Conservation (phyloP, 176 grass and related monocot species). For the Musa acuminata region DNA sequence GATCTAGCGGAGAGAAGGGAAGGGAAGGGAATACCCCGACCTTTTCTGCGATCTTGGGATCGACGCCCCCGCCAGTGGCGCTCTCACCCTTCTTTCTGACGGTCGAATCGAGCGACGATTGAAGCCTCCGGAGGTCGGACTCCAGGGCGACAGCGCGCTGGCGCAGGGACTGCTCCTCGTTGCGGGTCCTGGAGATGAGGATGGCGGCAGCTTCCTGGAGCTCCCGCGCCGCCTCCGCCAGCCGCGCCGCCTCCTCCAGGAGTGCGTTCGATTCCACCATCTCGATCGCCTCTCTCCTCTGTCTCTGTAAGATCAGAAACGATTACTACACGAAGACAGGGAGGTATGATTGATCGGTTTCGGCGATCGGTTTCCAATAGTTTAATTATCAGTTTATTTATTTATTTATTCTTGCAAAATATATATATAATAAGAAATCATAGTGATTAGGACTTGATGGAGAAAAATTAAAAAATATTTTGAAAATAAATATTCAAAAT, state of each 20-base stretch:
- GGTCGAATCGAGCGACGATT: conserved; percentile 8
- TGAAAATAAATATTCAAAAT: too few relatives aligned
- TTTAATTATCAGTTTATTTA: too few relatives aligned
- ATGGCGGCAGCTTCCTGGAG: conserved; percentile 73
- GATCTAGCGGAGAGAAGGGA: neutral
- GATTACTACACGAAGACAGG: too few relatives aligned
- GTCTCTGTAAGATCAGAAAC: too few relatives aligned
- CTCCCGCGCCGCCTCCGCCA: conserved; percentile 73
- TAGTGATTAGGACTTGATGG: too few relatives aligned
- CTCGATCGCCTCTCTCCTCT: conserved; percentile 17
- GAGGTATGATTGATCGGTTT: too few relatives aligned
- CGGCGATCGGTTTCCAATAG: too few relatives aligned
- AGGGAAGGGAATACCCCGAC: conserved; percentile 12
- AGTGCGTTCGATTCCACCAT: conserved; percentile 17
- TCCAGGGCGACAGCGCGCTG: conserved; percentile 51
- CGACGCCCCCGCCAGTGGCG: conserved; percentile 22
- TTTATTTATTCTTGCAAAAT: too few relatives aligned
- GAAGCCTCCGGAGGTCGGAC: conserved; percentile 52
- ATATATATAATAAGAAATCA: too few relatives aligned
- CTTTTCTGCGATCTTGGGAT: conserved; percentile 46
- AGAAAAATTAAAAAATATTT: too few relatives aligned
- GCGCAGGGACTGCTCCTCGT: conserved; percentile 70
- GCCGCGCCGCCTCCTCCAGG: conserved; percentile 37
- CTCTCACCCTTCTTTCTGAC: neutral
- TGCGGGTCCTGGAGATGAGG: conserved; percentile 47